Percentiles rank a stretch among this genome's conserved stretches.
These are phyloP conservation scores for Styphnolobium japonicum DNA, from an alignment of 306 rosid genomes.

Conservation along the genomic window DNA sequence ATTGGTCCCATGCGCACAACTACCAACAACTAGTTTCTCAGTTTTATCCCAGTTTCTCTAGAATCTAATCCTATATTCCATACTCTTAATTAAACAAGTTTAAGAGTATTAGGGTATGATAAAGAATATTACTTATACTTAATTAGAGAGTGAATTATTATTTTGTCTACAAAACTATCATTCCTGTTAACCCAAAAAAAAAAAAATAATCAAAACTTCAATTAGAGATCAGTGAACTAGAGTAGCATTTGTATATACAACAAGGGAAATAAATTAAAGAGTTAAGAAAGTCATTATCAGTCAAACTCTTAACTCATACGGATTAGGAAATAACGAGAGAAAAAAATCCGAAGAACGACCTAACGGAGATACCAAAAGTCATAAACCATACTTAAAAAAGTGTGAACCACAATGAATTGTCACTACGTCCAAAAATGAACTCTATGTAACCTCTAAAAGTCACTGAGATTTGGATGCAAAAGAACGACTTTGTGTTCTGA, in stretches of 20 bases:
- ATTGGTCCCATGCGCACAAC: neutral
- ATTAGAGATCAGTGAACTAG: neutral
- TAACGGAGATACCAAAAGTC: conserved; percentile 39
- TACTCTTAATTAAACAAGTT: neutral
- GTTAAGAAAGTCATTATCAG: conserved; percentile 15
- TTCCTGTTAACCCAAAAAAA: neutral
- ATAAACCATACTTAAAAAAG: conserved; percentile 17
- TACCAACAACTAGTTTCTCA: neutral
- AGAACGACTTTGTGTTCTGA: neutral
- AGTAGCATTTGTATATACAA: neutral
- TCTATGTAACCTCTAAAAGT: conserved; percentile 38
- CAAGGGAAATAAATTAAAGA: neutral
- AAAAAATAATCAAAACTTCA: neutral
- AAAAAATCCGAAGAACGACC: neutral
- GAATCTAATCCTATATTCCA: neutral
- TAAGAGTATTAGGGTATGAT: neutral
- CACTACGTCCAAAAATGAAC: neutral
- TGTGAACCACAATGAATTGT: neutral
- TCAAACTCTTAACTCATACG: conserved; percentile 8
- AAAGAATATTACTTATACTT: neutral
- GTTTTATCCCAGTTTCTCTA: neutral
- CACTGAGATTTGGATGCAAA: conserved; percentile 27
- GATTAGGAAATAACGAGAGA: neutral
- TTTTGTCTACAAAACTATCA: neutral
- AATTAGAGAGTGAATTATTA: neutral